These are phyloP conservation scores for Raffaelea deltoideospora DNA, from an alignment of 2,329 filamentous ascomycete species.

Conservation along the genomic window DNA sequence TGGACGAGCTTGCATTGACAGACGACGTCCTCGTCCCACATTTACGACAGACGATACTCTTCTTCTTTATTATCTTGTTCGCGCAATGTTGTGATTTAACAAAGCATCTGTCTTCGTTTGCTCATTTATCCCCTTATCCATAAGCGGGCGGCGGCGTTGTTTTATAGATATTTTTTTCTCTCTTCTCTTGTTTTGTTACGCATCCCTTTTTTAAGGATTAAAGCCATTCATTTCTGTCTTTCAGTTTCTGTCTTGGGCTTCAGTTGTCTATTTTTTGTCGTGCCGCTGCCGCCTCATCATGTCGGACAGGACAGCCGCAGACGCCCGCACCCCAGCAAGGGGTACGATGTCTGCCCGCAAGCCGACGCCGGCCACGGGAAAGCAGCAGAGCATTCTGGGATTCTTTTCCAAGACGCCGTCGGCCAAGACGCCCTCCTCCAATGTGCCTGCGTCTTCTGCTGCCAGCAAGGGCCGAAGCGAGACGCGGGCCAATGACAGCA, in stretches of 20 bases:
- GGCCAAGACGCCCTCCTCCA: constrained; percentile 22
- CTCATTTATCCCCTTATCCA: too few relatives aligned
- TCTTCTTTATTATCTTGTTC: too few relatives aligned
- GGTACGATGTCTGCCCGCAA: constrained; percentile 21
- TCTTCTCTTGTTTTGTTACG: not conserved
- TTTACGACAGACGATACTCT: too few relatives aligned
- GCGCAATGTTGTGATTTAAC: too few relatives aligned
- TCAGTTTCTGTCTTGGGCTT: not conserved
- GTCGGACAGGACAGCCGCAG: constrained; percentile 13
- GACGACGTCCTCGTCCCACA: too few relatives aligned
- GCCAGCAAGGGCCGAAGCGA: constrained; percentile 10
- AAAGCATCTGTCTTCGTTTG: too few relatives aligned
- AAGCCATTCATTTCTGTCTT: not conserved
- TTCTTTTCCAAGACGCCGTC: constrained; percentile 54
- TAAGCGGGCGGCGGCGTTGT: too few relatives aligned
- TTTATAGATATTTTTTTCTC: not conserved
- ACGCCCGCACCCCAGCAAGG: constrained; percentile 21
- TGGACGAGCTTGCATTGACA: too few relatives aligned
- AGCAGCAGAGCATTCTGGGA: constrained; percentile 60
- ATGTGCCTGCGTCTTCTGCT: constrained; percentile 13
- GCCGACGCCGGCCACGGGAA: constrained; percentile 29
- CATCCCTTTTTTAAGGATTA: not conserved
- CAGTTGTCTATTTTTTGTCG: too few relatives aligned
- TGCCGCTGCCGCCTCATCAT: constrained; percentile 7
- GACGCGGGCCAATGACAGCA: constrained; percentile 10